Evolutionary conservation across 495 filamentous ascomycete genomes (phyloP).

Genomic region (Neurospora tetrasperma): DNA sequence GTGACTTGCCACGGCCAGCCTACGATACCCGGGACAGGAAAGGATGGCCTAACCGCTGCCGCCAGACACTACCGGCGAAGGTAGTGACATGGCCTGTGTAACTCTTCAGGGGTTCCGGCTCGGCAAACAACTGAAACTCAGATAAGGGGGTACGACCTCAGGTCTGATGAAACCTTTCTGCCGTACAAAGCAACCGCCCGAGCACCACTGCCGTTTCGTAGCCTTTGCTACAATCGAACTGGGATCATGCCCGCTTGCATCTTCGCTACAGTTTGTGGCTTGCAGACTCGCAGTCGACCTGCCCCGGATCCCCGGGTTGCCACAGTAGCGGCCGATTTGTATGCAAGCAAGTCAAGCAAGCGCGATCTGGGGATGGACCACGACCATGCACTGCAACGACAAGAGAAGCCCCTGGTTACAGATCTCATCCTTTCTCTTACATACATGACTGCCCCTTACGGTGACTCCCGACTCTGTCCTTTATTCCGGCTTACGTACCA

Average conservation of each 20-base stretch:
- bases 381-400: not conserved
- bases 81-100: not conserved
- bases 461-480: not conserved
- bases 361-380: not conserved
- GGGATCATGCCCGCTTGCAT: not conserved
- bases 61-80: not conserved
- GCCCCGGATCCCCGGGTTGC: not conserved
- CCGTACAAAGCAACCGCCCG: not conserved
- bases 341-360: not conserved
- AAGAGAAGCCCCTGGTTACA: not conserved
- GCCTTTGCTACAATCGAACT: not conserved
- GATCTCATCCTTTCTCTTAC: not conserved
- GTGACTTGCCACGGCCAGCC: not conserved
- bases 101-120: not conserved
- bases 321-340: not conserved
- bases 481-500: not conserved
- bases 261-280: not conserved
- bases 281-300: not conserved
- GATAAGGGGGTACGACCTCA: not conserved
- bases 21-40: not conserved
- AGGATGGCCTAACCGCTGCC: not conserved
- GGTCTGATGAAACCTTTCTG: not conserved
- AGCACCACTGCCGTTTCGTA: not conserved
- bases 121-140: not conserved
- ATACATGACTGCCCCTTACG: not conserved